Percentiles rank a stretch among this genome's conserved stretches.
These are phyloP conservation scores for Aspergillus quadrilineatus DNA, from an alignment of 2,329 filamentous ascomycete genomes.

Conservation along the genomic window DNA sequence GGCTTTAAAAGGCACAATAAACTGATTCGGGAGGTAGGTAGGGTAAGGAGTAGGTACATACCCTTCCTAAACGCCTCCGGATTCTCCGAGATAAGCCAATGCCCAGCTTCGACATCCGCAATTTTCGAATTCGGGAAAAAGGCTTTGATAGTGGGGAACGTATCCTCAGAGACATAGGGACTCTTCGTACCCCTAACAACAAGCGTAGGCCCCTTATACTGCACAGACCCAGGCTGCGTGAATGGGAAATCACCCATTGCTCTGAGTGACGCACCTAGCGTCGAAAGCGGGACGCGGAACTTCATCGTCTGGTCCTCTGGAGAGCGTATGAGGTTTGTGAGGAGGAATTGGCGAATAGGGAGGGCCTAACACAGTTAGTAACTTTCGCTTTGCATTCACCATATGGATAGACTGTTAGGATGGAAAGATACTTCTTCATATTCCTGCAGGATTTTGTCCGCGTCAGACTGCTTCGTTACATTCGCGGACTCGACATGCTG, in stretches of 20 bases:
- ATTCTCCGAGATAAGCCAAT: constrained; percentile 48
- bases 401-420: not conserved
- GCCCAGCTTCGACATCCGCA: constrained; percentile 43
- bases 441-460: constrained; percentile 72
- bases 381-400: not conserved
- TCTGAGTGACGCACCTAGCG: constrained; percentile 65
- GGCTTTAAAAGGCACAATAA: not conserved
- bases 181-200: constrained; percentile 60
- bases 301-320: constrained; percentile 57
- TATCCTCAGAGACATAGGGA: constrained; percentile 42
- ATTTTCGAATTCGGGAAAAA: constrained; percentile 45
- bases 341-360: constrained; percentile 82
- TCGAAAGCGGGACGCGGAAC: constrained; percentile 77
- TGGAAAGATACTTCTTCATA: constrained; percentile 65
- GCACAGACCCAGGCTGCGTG: constrained; percentile 64
- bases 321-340: constrained; percentile 73
- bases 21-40: not conserved
- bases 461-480: constrained; percentile 70
- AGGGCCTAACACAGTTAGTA: constrained; percentile 51
- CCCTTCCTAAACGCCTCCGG: constrained; percentile 44
- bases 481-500: constrained; percentile 69
- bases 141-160: constrained; percentile 39
- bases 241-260: constrained; percentile 88
- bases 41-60: constrained; percentile 17
- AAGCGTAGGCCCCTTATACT: constrained; percentile 75